Base-by-base conservation (phyloP, 768 basidiomycete genomes). In the Chalciporus pseudorubinellus region DNA sequence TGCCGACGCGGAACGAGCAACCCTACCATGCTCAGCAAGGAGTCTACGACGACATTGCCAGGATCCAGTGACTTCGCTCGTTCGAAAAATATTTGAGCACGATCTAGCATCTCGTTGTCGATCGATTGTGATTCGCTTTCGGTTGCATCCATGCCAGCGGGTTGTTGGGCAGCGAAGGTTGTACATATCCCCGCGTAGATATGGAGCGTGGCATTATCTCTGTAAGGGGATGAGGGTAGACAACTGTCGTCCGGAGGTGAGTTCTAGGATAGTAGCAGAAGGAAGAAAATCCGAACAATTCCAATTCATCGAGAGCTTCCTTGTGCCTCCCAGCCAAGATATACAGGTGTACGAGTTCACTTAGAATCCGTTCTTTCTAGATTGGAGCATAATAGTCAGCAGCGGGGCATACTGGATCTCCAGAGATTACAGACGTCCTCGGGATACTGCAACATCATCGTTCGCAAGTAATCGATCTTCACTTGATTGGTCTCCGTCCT, bases 191-290 rank as follows among this genome's bases (percentile, higher is more conserved):
- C 93, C 3, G 93, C 92, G 55, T 95, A 94, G 14, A 83, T 74
- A 60, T 95, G 90, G 24, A 95, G 73, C 7, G 83, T 71, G 2
- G 87, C 78, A 56, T 91, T 89, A 58, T 92, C 87, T 62, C 85
- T 85, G 72, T 85, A 95, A 2, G 94, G 94, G 64, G 89, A 87
- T 3, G 90, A 87, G 1, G 92, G 89, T 6, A 95, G 77, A 65
- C 90, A 95, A 21, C 92, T 92, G 56, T 39, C 22, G 34, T 39
- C 31, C 8, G 48, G 52, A 44, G 41, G 41, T 44, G 20, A 55
- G n/a, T 56, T 41, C 40, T 8, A 42, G 9, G 18, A 36, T 4
- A 12, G 19, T 19, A 36, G 39, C 41, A 44, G 41, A 51, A 46
- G 20, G 41, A 36, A 42, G 52, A 43, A 48, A 44, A 39, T 16